Conservation (phyloP, 495 filamentous ascomycete genomes). For the Zalerion maritima region DNA sequence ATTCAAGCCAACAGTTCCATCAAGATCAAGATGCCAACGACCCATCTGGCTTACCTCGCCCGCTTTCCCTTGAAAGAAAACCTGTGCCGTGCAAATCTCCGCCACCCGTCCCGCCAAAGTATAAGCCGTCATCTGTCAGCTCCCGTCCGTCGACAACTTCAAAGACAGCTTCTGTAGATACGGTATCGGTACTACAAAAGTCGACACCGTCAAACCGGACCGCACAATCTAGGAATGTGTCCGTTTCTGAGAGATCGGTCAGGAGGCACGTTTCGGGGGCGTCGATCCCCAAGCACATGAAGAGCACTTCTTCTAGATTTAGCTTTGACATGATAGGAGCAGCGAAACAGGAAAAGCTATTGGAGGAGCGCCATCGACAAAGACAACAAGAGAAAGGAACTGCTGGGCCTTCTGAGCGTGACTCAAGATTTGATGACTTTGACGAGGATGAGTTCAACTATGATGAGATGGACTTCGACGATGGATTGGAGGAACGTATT, state of each 20-base stretch:
- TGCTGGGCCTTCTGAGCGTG: slow-evolving; percentile 14
- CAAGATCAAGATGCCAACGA: not conserved
- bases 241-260: slow-evolving; percentile 24
- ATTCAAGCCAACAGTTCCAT: not conserved
- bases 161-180: slow-evolving; percentile 11
- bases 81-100: slow-evolving; percentile 7
- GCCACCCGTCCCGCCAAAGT: slow-evolving; percentile 24
- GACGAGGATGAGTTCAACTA: slow-evolving; percentile 56
- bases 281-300: slow-evolving; percentile 57
- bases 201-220: slow-evolving; percentile 15
- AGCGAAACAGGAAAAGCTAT: slow-evolving; percentile 59
- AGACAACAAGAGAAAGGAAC: slow-evolving; percentile 44
- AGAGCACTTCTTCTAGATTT: slow-evolving; percentile 76
- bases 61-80: slow-evolving; percentile 1
- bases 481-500: slow-evolving; percentile 60
- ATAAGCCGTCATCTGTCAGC: slow-evolving; percentile 13
- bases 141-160: slow-evolving; percentile 19
- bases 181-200: slow-evolving; percentile 2
- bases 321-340: slow-evolving; percentile 89
- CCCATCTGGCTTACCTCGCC: slow-evolving; percentile 1
- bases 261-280: slow-evolving; percentile 28
- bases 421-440: slow-evolving; percentile 43
- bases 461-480: slow-evolving; percentile 54
- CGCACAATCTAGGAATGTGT: slow-evolving; percentile 16
- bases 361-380: slow-evolving; percentile 75